Base-by-base conservation (phyloP, 2,329 filamentous ascomycete genomes). In the Knufia fluminis region DNA sequence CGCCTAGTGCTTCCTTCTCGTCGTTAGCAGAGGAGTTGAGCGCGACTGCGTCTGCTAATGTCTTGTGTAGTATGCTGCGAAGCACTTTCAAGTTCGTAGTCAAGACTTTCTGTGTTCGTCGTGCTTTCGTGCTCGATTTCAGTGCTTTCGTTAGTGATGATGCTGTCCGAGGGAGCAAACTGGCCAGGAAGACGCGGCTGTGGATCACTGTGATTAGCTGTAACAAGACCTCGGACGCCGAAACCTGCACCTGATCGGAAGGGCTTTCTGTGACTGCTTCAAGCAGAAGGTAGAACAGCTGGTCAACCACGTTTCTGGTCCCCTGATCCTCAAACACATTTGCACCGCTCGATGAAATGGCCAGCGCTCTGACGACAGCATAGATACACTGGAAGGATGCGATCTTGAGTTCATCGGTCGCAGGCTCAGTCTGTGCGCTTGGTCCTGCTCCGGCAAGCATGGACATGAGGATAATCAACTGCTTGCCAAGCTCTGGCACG, bases 81-180 rank as follows among this genome's bases (percentile, higher is more conserved):
- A 92, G 66, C 0, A 79, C 71, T 6, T 77, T 68, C 6, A 94
- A 62, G 16, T 78, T 78, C 49, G 69, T 69, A 20, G 82, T 69
- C 4, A 97, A 69, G 0, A 94, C 76, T 35, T 75, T 78, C 56
- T 75, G 81, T 42, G 76, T 73, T 28, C 78, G 71, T 43, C 78
- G 73, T 56, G 76, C 74, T 35, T 77, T 72, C n/a, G 74, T 78
- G 0, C 82, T 85, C 0, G 80, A 80, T 3, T 85, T 83, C 45
- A 94, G 68, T 0, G 88, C 71, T 60, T 84, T 90, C 1, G 85
- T 82, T 20, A 98, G 70, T 1, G 82, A 80, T 2, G 92, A 97
- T 0, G 95, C 79, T 0, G 87, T 87, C 8, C 90, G 88, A 0
- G 94, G 92, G 36, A 97, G 73, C 60, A 98, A 92, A 53, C 79